Conservation (phyloP, 345 rosid genomes). For the Citrus unshiu region DNA sequence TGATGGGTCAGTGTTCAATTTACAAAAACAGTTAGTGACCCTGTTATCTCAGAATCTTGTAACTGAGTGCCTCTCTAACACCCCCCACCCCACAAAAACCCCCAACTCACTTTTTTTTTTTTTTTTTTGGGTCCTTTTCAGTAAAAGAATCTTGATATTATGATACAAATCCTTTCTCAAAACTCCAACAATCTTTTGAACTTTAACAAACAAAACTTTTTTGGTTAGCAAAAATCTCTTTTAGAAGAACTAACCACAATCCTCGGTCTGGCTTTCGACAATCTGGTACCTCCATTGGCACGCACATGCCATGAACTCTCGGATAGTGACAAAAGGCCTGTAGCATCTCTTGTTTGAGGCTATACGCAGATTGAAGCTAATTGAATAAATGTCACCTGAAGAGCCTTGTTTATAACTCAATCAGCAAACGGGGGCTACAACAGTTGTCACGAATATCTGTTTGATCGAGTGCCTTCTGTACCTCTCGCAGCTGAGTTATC, state of each 20-base stretch:
- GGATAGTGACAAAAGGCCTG: background rate
- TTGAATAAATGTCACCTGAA: background rate
- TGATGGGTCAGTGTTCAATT: conserved; percentile 3
- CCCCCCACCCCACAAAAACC: too few relatives aligned
- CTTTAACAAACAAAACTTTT: background rate
- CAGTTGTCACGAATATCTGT: conserved; percentile 36
- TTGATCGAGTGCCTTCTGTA: conserved; percentile 40
- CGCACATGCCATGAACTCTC: background rate
- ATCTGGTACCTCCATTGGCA: background rate
- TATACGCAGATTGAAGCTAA: background rate
- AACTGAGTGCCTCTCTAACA: background rate
- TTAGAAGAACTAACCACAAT: conserved; percentile 4
- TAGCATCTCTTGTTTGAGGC: background rate
- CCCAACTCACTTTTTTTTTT: too few relatives aligned
- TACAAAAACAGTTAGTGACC: background rate
- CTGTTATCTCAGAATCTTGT: background rate
- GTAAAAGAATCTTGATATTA: background rate
- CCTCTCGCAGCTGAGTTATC: conserved; percentile 29
- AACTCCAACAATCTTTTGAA: background rate
- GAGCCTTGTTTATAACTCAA: background rate
- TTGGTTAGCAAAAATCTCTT: background rate
- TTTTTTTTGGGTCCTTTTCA: background rate
- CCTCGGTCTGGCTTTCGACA: background rate
- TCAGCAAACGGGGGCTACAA: conserved; percentile 4
- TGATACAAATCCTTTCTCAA: background rate